Base-by-base conservation (phyloP, 805 yeast species). In the Yamadazyma laniorum region DNA sequence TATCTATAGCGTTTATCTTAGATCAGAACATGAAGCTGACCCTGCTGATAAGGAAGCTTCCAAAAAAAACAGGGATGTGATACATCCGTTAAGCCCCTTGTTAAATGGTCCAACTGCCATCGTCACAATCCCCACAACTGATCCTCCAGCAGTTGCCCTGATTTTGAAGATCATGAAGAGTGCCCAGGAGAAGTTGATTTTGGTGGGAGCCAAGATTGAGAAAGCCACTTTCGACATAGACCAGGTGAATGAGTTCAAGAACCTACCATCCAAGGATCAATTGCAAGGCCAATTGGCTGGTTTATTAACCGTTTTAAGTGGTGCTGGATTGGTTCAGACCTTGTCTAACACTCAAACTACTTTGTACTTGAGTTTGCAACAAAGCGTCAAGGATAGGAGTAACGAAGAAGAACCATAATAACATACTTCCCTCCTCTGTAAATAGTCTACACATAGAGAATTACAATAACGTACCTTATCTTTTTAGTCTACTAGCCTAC, bases 61-160 rank as follows among this genome's bases (percentile, higher is more conserved):
- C 37, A 43, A 55, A 23, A 66, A 59, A 46, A 70, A 72, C 49
- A 66, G 63, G 39, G 60, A 63, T 25, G 63, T 64, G 6, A 56
- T 59, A 18, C 95, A 87, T 59, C 95, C 95, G 12, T 63, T 91
- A 49, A 58, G 74, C 18, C 79, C 81, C 7, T 67, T 89, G 37
- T 72, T 93, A 42, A 66, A 67, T 43, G 98, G 98, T 6, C 96
- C 98, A 17, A 82, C 95, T 2, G 95, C 95, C 1, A 72, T 85
- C 7, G 77, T 91, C 40, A 59, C 84, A 15, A 74, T 88, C 43
- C 77, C 77, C 30, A 77, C 74, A 43, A 68, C 84, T 25, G 82
- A 88, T 47, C 96, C 97, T n/a, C 51, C 63, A 12, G 65, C 67
- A 15, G 85, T 90, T 8, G 75, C 76, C 19, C 67, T 70, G 37